Percentiles rank a stretch among this genome's conserved stretches.
phyloP scores from a whole-genome alignment of 2,329 filamentous ascomycete genomes.

The Colletotrichum liaoningense region DNA sequence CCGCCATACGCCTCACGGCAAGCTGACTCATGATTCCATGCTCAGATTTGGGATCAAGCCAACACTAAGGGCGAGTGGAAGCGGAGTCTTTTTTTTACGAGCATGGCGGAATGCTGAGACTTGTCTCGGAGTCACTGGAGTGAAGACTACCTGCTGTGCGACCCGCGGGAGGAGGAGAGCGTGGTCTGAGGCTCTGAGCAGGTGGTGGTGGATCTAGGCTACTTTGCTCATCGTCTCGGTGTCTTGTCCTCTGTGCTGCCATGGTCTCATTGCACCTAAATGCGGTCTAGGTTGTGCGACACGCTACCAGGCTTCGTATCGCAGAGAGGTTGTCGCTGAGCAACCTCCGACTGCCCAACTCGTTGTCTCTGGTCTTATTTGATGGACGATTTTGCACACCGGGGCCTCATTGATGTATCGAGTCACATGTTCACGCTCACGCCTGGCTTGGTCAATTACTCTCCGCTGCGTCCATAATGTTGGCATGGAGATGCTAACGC shows the following conservation, averaged over 20 bases:
- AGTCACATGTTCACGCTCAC: neutral
- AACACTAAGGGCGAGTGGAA: no score
- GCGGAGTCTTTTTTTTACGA: no score
- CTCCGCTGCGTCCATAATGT: neutral
- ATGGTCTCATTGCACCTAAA: neutral
- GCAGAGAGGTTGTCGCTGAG: slow-evolving; percentile 10
- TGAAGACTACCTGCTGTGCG: neutral
- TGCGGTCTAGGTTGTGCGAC: neutral
- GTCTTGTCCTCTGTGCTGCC: neutral
- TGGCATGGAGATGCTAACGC: neutral
- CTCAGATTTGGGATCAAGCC: no score
- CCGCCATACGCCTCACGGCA: no score
- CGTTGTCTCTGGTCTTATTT: slow-evolving; percentile 12
- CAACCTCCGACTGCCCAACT: slow-evolving; percentile 1
- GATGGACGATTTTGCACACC: neutral
- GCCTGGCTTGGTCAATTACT: neutral
- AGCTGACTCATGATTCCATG: no score
- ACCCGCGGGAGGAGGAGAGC: neutral
- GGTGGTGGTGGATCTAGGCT: neutral
- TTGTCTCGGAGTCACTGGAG: slow-evolving; percentile 4
- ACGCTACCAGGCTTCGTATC: neutral
- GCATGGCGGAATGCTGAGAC: slow-evolving; percentile 3
- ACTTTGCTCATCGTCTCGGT: neutral
- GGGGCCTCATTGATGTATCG: neutral
- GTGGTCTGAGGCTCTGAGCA: neutral